Evolutionary conservation across 805 yeast genomes (phyloP), one percentile per base, ranked within the genome.

Genomic region (Teunomyces atbi): DNA sequence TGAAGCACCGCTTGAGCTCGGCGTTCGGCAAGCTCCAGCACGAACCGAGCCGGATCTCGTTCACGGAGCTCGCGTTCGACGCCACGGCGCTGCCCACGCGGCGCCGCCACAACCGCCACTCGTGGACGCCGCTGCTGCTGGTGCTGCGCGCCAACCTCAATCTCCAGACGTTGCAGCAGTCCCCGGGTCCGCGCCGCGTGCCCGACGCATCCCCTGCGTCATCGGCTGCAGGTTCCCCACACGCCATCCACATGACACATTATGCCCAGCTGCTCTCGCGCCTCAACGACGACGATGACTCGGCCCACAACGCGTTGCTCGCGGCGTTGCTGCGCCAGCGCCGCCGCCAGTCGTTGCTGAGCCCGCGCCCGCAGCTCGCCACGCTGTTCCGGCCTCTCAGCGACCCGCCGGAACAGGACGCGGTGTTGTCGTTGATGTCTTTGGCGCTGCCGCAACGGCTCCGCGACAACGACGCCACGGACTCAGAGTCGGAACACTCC

Each of bases 341-440:
- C 44, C 53, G 62, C 38, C 54, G 66, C 38, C 21, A 52, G 6
- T 58, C 62, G 10, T 46, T 58, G 19, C 45, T 47, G 16, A 38
- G 50, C 45, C 57, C 35, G 23, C 43, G 44, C 16, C 49, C 44
- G 26, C 28, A 44, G 12, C 21, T 30, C 33, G 33, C 33, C 3
- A 30, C 11, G 18, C 33, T 30, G 33, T 30, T 30, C 16, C 33
- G 33, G 1, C 33, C 33, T 8, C 33, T 30, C 33, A 39, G 21
- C 35, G 42, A 39, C 20, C 37, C 37, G 41, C 32, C 36, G 10
- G 33, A 79, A 50, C 78, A 78, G 54, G 83, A 79, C 41, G 84
- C 84, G 5, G 74, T 79, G 8, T 64, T 74, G 56, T 77, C 83
- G 18, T 65, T 79, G 44, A 79, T 79, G 73, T 76, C 82, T 32